Base-by-base conservation (phyloP, 768 basidiomycete genomes). In the Amanita fuliginea region DNA sequence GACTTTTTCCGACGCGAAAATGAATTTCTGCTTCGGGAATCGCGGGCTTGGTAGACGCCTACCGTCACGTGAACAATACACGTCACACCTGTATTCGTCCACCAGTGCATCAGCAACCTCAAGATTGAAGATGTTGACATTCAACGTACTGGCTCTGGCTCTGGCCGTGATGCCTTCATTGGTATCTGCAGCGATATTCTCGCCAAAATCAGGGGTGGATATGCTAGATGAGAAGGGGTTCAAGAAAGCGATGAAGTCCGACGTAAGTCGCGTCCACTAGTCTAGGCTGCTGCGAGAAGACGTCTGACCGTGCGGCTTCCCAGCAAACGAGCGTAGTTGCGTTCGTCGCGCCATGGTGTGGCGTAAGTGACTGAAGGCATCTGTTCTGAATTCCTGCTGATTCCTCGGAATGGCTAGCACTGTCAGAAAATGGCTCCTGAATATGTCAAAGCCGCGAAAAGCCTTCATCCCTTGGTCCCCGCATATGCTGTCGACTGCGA, bases 401-500 rank as follows among this genome's bases (percentile, higher is more conserved):
- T n/a, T n/a, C n/a, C 33, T 30, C n/a, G 21, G 35, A 36, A 30
- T 4, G 5, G 35, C 22, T 60, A 89, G 82, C 87, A 96, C 59
- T 96, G 93, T 61, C 80, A 93, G 68, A 69, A 69, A 32, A 77
- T 95, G 72, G 87, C 73, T 5, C 93, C 94, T 0, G 88, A 95
- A 61, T 89, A 81, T 58, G 81, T 77, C 61, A 83, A 86, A 57
- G 90, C 90, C 3, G 91, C 92, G 0, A 63, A 77, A 9, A 83
- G 78, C 1, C 74, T 96, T 6, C 72, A 80, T 51, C 92, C 94
- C 3, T 70, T 96, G 22, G 71, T 97, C 19, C 91, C 91, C 0
- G 75, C 86, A 49, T 96, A 93, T 63, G 90, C 92, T 10, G 78
- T 97, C n/a, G 90, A 97, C 61, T 97, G 93, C 55, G 92, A 96